phyloP scores from a whole-genome alignment of 805 yeast species.

The Yamadazyma paraphyllophila region DNA sequence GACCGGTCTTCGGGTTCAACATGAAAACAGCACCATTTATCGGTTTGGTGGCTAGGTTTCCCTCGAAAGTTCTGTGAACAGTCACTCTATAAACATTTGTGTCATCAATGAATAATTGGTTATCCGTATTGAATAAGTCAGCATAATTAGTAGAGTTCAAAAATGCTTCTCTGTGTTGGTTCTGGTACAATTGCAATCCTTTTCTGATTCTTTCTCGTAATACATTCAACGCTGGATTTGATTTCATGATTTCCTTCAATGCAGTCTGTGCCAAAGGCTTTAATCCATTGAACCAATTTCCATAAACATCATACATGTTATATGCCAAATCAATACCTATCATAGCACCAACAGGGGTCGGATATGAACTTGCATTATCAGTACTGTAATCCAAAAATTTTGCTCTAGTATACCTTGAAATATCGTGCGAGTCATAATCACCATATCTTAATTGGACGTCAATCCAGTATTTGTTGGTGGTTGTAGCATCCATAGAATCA shows the following conservation, averaged over 20 bases:
- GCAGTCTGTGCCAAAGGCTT: slow-evolving; percentile 88
- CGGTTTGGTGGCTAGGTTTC: slow-evolving; percentile 88
- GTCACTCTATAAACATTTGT: slow-evolving; percentile 91
- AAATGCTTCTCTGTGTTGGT: slow-evolving; percentile 90
- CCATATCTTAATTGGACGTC: slow-evolving; percentile 96
- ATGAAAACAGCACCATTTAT: slow-evolving; percentile 91
- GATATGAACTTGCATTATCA: slow-evolving; percentile 81
- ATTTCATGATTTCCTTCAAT: slow-evolving; percentile 89
- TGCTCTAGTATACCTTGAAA: slow-evolving; percentile 88
- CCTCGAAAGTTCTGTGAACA: slow-evolving; percentile 88
- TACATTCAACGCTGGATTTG: slow-evolving; percentile 90
- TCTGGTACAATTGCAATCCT: slow-evolving; percentile 88
- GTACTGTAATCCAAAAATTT: slow-evolving; percentile 91
- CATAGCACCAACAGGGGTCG: slow-evolving; percentile 90
- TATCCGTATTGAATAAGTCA: slow-evolving; percentile 81
- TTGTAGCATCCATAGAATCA: slow-evolving; percentile 58
- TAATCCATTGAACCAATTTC: slow-evolving; percentile 96
- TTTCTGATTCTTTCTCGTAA: slow-evolving; percentile 91
- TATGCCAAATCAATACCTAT: slow-evolving; percentile 91
- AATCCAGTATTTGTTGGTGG: slow-evolving; percentile 80
- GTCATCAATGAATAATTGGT: slow-evolving; percentile 87
- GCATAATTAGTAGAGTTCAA: slow-evolving; percentile 87
- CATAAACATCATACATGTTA: slow-evolving; percentile 94
- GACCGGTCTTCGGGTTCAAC: slow-evolving; percentile 88
- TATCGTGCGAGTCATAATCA: slow-evolving; percentile 96